A percentile compares a stretch with the other conserved stretches of the same genome.
These are phyloP conservation scores for Calonectria hawksworthii DNA, from an alignment of 2,329 filamentous ascomycete genomes.

Conservation along the genomic window DNA sequence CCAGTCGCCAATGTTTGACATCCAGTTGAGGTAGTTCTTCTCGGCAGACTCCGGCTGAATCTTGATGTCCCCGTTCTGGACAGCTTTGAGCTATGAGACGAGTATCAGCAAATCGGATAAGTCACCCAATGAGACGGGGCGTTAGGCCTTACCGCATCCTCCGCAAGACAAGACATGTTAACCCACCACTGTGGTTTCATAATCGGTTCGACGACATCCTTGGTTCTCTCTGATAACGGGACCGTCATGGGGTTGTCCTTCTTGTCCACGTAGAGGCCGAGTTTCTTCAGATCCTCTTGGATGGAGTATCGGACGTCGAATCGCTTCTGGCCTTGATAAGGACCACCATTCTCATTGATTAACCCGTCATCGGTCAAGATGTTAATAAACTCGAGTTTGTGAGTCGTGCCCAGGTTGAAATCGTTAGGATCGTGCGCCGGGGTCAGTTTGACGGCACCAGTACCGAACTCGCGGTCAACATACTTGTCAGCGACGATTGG, in stretches of 20 bases:
- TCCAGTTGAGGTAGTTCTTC: constrained; percentile 90
- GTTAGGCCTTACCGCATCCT: constrained; percentile 72
- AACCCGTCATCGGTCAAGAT: constrained; percentile 93
- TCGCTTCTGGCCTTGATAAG: constrained; percentile 87
- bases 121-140: neutral
- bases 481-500: constrained; percentile 91
- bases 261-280: constrained; percentile 92
- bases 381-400: constrained; percentile 92
- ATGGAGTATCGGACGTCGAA: constrained; percentile 93
- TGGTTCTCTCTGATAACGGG: constrained; percentile 88
- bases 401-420: constrained; percentile 85
- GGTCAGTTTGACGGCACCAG: constrained; percentile 96
- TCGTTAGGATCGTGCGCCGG: constrained; percentile 97
- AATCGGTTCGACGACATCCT: constrained; percentile 94
- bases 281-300: constrained; percentile 85
- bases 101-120: neutral
- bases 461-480: constrained; percentile 94
- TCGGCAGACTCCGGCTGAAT: constrained; percentile 87
- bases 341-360: constrained; percentile 87
- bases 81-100: constrained; percentile 66
- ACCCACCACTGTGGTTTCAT: constrained; percentile 99
- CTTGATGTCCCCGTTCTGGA: constrained; percentile 85
- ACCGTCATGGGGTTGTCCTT: constrained; percentile 97
- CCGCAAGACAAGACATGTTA: constrained; percentile 86
- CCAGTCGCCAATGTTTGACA: constrained; percentile 89